Evolutionary conservation across 164 flowering plant genomes (phyloP).

Genomic region (Tetracentron sinense): DNA sequence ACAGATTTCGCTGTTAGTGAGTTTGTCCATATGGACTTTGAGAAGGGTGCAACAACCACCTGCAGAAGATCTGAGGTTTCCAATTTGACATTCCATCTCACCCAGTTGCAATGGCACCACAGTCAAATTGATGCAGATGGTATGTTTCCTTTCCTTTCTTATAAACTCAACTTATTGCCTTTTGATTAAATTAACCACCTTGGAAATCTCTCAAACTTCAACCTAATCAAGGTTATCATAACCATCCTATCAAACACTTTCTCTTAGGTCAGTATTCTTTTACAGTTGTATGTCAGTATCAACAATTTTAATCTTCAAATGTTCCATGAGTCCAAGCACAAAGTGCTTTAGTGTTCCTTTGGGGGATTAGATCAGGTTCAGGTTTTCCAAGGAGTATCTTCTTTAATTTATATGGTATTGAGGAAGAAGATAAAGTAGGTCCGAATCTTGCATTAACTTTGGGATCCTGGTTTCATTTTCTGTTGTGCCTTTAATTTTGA

Average conservation of each 20-base stretch:
- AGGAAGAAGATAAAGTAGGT: not conserved
- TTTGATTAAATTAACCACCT: not conserved
- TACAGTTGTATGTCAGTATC: not conserved
- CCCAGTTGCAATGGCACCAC: slow-evolving; percentile 82
- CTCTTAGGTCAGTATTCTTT: not conserved
- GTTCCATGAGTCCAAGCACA: not conserved
- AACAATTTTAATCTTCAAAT: not conserved
- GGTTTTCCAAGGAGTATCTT: not conserved
- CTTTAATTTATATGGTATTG: not conserved
- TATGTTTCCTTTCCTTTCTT: slow-evolving; percentile 20
- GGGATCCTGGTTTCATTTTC: too few relatives aligned
- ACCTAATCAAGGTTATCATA: not conserved
- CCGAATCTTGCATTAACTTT: not conserved
- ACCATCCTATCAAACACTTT: not conserved
- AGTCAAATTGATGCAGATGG: slow-evolving; percentile 69
- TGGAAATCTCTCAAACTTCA: not conserved
- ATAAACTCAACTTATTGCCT: not conserved
- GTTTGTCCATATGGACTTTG: slow-evolving; percentile 58
- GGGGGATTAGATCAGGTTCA: too few relatives aligned
- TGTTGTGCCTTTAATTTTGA: too few relatives aligned
- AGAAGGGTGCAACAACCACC: slow-evolving; percentile 52
- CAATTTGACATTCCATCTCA: slow-evolving; percentile 67
- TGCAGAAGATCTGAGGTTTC: slow-evolving; percentile 68
- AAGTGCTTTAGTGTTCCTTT: not conserved
- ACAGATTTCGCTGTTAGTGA: slow-evolving; percentile 67